These are phyloP conservation scores for Gynandropsis gynandra DNA, from an alignment of 345 rosid species.

Conservation along the genomic window DNA sequence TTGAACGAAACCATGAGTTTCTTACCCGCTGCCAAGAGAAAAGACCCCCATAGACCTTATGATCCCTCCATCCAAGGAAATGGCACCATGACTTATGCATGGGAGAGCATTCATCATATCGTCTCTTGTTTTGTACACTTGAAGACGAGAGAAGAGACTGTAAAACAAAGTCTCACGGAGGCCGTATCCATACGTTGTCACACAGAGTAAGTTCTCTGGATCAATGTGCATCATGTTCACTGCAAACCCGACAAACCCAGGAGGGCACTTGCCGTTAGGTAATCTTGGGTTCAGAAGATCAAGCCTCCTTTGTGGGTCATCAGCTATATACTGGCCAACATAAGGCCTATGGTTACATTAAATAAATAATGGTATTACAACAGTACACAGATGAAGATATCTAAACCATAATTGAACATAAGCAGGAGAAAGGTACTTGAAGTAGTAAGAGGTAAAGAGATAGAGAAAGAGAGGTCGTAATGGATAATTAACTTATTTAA, in stretches of 20 bases:
- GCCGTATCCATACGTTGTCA: slow-evolving; percentile 60
- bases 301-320: slow-evolving; percentile 85
- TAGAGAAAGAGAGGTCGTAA: no score
- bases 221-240: slow-evolving; percentile 82
- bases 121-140: slow-evolving; percentile 70
- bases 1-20: slow-evolving; percentile 6
- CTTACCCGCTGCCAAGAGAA: slow-evolving; percentile 63
- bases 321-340: slow-evolving; percentile 56
- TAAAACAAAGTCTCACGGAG: slow-evolving; percentile 92
- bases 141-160: slow-evolving; percentile 60
- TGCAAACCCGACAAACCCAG: slow-evolving; percentile 87
- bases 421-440: no score
- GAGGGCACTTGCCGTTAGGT: slow-evolving; percentile 64
- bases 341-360: slow-evolving; percentile 56
- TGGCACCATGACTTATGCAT: slow-evolving; percentile 74
- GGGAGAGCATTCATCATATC: slow-evolving; percentile 76
- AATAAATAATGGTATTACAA: not conserved
- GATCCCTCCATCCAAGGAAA: slow-evolving; percentile 93
- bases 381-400: no score
- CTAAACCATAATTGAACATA: no score
- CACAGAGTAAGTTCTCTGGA: slow-evolving; percentile 39
- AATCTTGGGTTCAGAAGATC: slow-evolving; percentile 72
- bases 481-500: no score
- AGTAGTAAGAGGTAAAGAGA: no score
- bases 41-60: slow-evolving; percentile 57